Base-by-base conservation (phyloP, 2,329 filamentous ascomycete genomes). In the Talaromyces sp. region DNA sequence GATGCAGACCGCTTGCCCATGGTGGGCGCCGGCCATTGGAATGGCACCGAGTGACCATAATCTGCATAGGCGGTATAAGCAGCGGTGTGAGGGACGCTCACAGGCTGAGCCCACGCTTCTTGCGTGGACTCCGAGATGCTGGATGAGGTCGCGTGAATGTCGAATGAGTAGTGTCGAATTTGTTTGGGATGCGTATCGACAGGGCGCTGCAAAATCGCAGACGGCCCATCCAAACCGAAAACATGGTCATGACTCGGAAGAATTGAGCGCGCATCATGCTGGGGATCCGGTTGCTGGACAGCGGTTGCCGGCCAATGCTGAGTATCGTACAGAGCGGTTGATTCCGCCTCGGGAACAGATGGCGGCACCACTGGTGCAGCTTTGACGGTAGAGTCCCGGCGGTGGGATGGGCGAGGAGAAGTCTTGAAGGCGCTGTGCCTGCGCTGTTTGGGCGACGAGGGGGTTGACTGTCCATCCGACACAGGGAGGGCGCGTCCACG, bases 401-500 rank as follows among this genome's bases (percentile, higher is more conserved):
- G 49, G 49, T 53, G 49, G 17, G 49, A 30, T 2, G 25, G 49
- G 8, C 13, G 39, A 44, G 28, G 58, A 10, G 28, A 42, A 15
- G 19, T n/a, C 30, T 44, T 22, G 28, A 33, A 36, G 22, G 55
- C 52, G 39, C 55, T 61, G 52, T 57, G 57, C 57, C 49, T 57
- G 56, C 60, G 62, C 32, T 33, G 39, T 42, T 62, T 64, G 30
- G 58, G 47, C 32, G 57, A 53, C 15, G 52, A 44, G 15, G 56
- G 36, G 2, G 55, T 30, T 22, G 44, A 25, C 55, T 63, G 62
- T 10, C 77, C 76, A 58, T 81, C 82, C 44, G 81, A 80, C 57
- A 88, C 78, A 10, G 86, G 86, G 62, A 96, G 81, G 61, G 93
- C 93, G 67, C 97, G 82, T 44, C 93, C 93, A 64, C 93, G 87